Base-by-base conservation (phyloP, 139 green algal species). In the Axilococcus clingmanii region DNA sequence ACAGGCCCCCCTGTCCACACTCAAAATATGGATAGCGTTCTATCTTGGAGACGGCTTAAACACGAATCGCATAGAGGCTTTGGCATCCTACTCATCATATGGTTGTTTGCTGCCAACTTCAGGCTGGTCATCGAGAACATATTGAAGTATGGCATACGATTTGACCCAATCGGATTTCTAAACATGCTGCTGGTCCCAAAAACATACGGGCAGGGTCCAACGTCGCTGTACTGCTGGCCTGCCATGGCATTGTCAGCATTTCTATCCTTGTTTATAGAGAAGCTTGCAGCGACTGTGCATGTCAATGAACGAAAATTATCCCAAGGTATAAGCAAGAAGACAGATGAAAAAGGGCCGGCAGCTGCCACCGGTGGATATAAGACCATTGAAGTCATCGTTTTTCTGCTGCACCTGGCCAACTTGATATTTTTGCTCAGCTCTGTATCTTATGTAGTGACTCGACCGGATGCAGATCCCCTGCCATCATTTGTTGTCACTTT, bases 71-170 rank as follows among this genome's bases (percentile, higher is more conserved):
- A 71, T 35, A 66, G 50, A 48, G 54, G 85, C 15, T 27, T 94
- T 15, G 41, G 85, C 35, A 94, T 83, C 43, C 72, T 94, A 8
- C 63, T 69, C 36, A 66, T 77, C 20, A 69, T 94, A 30, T 69
- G 93, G 16, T 51, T 94, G 44, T 44, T 82, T 11, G 61, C 74
- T 7, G 75, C 78, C 25, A 91, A 93, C 63, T 74, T 75, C 45
- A 72, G 84, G n/a, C 68, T 93, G 6, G 81, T 91, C 20, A 48
- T 94, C 22, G 86, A 94, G 62, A 94, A 94, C 71, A 57, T 87
- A 23, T 57, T 92, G 46, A 90, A 89, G 68, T 68, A 61, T 28
- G 59, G 57, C 3, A 48, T 83, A 27, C 65, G 77, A 20, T 69
- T 81, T 40, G 84, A 85, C 56, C 80, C 82, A 1, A 22, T 88